A percentile compares a stretch with the other conserved stretches of the same genome.
Conservation (phyloP, 495 filamentous ascomycete species). For the Aspergillus sparsus region DNA sequence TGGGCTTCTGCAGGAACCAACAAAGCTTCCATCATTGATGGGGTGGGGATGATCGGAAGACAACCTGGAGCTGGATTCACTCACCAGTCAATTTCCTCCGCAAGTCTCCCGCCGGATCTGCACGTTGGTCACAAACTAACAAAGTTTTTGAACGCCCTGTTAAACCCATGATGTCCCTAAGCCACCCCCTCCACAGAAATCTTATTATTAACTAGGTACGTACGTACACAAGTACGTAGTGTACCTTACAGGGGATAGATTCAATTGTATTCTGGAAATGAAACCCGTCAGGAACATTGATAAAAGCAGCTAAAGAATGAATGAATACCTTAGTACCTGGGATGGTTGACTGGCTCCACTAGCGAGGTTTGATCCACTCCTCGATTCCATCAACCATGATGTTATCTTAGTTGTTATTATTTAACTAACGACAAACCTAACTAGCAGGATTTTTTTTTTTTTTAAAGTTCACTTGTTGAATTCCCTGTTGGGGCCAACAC, state of each 20-base stretch:
- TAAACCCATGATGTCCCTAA: no score
- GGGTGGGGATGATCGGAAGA: background rate
- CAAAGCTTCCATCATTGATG: background rate
- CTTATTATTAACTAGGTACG: no score
- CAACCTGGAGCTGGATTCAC: background rate
- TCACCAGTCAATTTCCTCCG: background rate
- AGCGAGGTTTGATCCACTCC: background rate
- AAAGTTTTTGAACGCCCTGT: background rate
- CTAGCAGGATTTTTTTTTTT: background rate
- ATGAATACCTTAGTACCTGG: no score
- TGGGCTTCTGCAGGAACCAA: no score
- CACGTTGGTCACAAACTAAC: slow-evolving; percentile 9
- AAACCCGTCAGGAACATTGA: no score
- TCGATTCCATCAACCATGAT: background rate
- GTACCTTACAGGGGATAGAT: background rate
- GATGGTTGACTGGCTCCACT: no score
- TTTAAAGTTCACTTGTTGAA: slow-evolving; percentile 1
- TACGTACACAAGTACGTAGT: no score
- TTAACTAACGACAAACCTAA: no score
- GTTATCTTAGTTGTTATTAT: no score
- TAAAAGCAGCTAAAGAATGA: no score
- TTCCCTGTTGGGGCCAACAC: slow-evolving; percentile 12
- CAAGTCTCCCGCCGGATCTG: slow-evolving; percentile 19
- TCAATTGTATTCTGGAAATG: background rate
- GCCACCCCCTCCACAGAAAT: no score